A percentile compares a stretch with the other conserved stretches of the same genome.
These are phyloP conservation scores for Golubevia sp. DNA, from an alignment of 1,284 basidiomycete genomes.

Conservation along the genomic window DNA sequence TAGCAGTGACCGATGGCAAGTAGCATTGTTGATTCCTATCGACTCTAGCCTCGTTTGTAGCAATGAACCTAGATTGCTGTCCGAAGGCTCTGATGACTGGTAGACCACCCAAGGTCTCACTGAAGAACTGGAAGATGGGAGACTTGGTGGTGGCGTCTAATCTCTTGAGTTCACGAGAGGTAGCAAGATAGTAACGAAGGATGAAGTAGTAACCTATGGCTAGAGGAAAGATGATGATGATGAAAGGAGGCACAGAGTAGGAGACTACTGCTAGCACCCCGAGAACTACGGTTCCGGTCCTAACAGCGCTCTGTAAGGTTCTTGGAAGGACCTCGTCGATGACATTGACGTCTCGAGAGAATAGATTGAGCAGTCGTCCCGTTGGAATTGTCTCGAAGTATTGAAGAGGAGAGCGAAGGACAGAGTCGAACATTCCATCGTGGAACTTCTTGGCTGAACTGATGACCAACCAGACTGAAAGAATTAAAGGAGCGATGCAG, in stretches of 20 bases:
- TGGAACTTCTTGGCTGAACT: slow-evolving; percentile 46
- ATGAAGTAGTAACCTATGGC: slow-evolving; percentile 45
- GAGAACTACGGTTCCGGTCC: slow-evolving; percentile 63
- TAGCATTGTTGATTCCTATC: slow-evolving; percentile 79
- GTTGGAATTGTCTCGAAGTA: slow-evolving; percentile 25
- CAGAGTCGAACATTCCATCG: slow-evolving; percentile 46
- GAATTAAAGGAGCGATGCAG: slow-evolving; percentile 52
- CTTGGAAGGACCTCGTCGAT: slow-evolving; percentile 69
- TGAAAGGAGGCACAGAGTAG: slow-evolving; percentile 74
- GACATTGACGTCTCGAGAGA: slow-evolving; percentile 89
- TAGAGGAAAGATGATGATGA: slow-evolving; percentile 66
- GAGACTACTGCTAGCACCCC: slow-evolving; percentile 75
- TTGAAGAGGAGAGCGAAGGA: slow-evolving; percentile 50
- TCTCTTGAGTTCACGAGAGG: slow-evolving; percentile 87
- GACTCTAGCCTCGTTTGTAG: slow-evolving; percentile 76
- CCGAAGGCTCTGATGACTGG: slow-evolving; percentile 76
- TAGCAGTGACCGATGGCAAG: slow-evolving; percentile 73
- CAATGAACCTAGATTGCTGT: slow-evolving; percentile 71
- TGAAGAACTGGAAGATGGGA: slow-evolving; percentile 78
- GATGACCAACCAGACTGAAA: slow-evolving; percentile 51
- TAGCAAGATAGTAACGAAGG: slow-evolving; percentile 77
- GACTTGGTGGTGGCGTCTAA: slow-evolving; percentile 86
- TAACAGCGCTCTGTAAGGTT: slow-evolving; percentile 46
- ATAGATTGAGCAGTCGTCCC: slow-evolving; percentile 78
- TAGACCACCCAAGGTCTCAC: slow-evolving; percentile 81